Evolutionary conservation across 108 stramenopile genomes (phyloP).

Genomic region (Conticribra guillardii): DNA sequence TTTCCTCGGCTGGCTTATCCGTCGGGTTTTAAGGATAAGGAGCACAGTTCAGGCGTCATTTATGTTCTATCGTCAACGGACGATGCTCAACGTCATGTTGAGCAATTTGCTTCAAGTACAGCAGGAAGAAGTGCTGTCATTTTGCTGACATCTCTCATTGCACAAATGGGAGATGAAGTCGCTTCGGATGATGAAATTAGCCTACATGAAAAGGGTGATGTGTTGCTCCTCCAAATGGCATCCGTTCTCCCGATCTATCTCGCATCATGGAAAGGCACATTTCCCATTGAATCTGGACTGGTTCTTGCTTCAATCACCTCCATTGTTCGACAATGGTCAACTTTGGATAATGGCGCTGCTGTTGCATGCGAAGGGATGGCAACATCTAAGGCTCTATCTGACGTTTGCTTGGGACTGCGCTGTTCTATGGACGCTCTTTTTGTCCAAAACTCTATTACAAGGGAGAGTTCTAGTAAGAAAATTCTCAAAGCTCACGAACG

Average conservation of each 20-base stretch:
- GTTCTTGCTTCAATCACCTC: slow-evolving; percentile 39
- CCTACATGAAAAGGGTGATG: slow-evolving; percentile 7
- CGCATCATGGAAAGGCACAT: slow-evolving; percentile 34
- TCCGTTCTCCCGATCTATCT: slow-evolving; percentile 47
- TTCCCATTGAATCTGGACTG: slow-evolving; percentile 34
- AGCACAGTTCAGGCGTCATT: slow-evolving; percentile 1
- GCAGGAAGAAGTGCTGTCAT: slow-evolving; percentile 34
- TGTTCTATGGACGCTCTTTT: slow-evolving; percentile 28
- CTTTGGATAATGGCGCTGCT: slow-evolving; percentile 6
- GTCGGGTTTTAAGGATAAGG: background rate
- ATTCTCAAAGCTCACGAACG: slow-evolving; percentile 13
- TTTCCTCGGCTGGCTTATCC: slow-evolving; percentile 29
- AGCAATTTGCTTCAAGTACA: slow-evolving; percentile 24
- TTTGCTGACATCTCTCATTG: slow-evolving; percentile 33
- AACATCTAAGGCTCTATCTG: slow-evolving; percentile 14
- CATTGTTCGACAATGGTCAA: slow-evolving; percentile 32
- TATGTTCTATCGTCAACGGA: slow-evolving; percentile 15
- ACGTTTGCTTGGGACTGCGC: slow-evolving; percentile 33
- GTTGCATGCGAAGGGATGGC: slow-evolving; percentile 2
- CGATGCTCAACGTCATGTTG: slow-evolving; percentile 16
- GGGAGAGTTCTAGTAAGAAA: background rate
- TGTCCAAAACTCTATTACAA: background rate
- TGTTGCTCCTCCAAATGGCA: slow-evolving; percentile 40
- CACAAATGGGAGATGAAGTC: slow-evolving; percentile 12
- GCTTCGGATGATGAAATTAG: background rate